Percentiles rank a stretch among this genome's conserved stretches.
phyloP scores from a whole-genome alignment of 352 stramenopile species.

The Vaucheria bursata region DNA sequence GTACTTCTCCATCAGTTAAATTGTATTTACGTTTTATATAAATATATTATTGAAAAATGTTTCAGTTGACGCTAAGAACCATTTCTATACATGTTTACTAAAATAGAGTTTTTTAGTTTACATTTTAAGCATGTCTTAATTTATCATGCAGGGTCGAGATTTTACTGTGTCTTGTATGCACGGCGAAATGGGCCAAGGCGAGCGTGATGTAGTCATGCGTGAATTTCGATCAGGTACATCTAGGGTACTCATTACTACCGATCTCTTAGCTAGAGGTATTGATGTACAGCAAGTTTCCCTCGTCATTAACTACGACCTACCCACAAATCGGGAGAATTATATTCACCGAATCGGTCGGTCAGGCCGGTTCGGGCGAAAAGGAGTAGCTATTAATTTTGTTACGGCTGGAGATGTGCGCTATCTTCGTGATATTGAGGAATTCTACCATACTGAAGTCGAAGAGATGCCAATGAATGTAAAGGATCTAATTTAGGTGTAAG shows the following conservation, averaged over 20 bases:
- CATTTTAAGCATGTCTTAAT: too few relatives aligned
- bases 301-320: slow-evolving; percentile 99
- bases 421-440: slow-evolving; percentile 98
- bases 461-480: slow-evolving; percentile 99
- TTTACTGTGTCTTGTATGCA: slow-evolving; percentile 99
- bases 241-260: slow-evolving; percentile 98
- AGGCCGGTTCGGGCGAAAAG: slow-evolving; percentile 98
- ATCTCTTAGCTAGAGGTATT: slow-evolving; percentile 97
- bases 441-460: slow-evolving; percentile 99
- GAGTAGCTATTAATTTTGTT: slow-evolving; percentile 99
- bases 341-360: slow-evolving; percentile 99
- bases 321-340: slow-evolving; percentile 99
- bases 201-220: slow-evolving; percentile 99
- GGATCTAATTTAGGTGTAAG: slow-evolving; percentile 96
- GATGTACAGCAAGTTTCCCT: slow-evolving; percentile 95
- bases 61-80: too few relatives aligned
- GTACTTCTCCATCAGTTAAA: too few relatives aligned
- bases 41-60: too few relatives aligned
- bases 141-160: slow-evolving; percentile 83
- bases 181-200: slow-evolving; percentile 97
- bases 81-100: too few relatives aligned
- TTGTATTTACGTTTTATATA: too few relatives aligned
- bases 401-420: slow-evolving; percentile 92
- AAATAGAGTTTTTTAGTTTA: too few relatives aligned
- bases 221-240: slow-evolving; percentile 98